Evolutionary conservation across 805 yeast species (phyloP).

Genomic region (Nakazawaea ishiwadae): DNA sequence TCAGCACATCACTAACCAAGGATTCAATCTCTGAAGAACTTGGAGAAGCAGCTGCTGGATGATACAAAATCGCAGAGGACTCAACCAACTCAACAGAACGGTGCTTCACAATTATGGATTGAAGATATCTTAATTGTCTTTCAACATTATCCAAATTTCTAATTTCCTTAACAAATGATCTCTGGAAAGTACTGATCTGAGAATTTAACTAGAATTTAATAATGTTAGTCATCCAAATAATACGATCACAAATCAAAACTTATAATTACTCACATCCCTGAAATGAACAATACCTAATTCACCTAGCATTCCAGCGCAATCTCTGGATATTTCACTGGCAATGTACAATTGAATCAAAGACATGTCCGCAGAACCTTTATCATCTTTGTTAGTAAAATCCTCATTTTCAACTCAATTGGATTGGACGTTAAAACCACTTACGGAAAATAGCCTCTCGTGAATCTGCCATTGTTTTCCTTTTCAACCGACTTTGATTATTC

Average conservation of each 20-base stretch:
- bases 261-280: constrained; percentile 67
- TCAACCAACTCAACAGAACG: constrained; percentile 11
- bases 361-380: constrained; percentile 90
- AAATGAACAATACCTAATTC: constrained; percentile 73
- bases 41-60: constrained; percentile 13
- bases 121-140: constrained; percentile 62
- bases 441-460: constrained; percentile 13
- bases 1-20: constrained; percentile 50
- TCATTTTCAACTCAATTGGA: neutral
- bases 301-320: constrained; percentile 69
- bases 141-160: constrained; percentile 81
- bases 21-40: constrained; percentile 67
- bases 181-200: constrained; percentile 68
- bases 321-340: constrained; percentile 79
- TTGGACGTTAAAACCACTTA: constrained; percentile 8
- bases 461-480: constrained; percentile 17
- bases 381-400: constrained; percentile 1
- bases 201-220: constrained; percentile 5
- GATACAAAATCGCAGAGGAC: constrained; percentile 4
- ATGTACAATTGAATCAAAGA: constrained; percentile 83
- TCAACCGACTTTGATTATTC: neutral
- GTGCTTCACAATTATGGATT: constrained; percentile 8
- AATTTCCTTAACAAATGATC: constrained; percentile 85
- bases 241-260: constrained; percentile 38
- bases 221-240: constrained; percentile 1